Base-by-base conservation (phyloP, 2,329 filamentous ascomycete species). In the Pseudonectria buxi region DNA sequence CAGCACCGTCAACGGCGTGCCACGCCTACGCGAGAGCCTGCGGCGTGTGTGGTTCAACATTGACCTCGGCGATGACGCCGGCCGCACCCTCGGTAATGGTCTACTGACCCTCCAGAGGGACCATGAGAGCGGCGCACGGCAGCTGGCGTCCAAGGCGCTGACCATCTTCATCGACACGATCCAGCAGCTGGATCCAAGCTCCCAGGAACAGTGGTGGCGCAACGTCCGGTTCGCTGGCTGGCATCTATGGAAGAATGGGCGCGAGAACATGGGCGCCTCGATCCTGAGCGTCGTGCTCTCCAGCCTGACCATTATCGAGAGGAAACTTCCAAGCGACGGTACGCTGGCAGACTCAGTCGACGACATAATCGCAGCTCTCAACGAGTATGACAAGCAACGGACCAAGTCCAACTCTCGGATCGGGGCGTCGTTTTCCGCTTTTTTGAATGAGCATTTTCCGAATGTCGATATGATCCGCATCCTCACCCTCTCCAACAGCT, bases 191-290 rank as follows among this genome's bases (percentile, higher is more conserved):
- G 53, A 57, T 6, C 32, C 22, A 18, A 50, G 29, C 1, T 32
- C 45, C 9, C 3, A 36, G 49, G 55, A 66, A 1, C 55, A 53
- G 6, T 78, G 76, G 68, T 83, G 78, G 76, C 55, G 54, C 16
- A 67, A 65, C 18, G 53, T 72, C n/a, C 64, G 74, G 11, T 68
- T 74, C 60, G 66, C 64, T 3, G 74, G 69, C 3, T 83, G 80
- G 72, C 74, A 81, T 53, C 58, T 84, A 2, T 76, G 73, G 56
- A 79, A 79, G 48, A 78, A 79, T 35, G 76, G 77, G 0, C 68
- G 77, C n/a, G 76, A 78, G 43, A 78, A 72, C 51, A 83, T 83
- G 78, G 71, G 71, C 1, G 72, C 78, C 1, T 70, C 77, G 2
- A 76, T 81, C 18, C 61, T 75, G 26, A 65, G 59, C 30, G 64